Base-by-base conservation (phyloP, 129 eudicot species). In the Flaveria bidentis region DNA sequence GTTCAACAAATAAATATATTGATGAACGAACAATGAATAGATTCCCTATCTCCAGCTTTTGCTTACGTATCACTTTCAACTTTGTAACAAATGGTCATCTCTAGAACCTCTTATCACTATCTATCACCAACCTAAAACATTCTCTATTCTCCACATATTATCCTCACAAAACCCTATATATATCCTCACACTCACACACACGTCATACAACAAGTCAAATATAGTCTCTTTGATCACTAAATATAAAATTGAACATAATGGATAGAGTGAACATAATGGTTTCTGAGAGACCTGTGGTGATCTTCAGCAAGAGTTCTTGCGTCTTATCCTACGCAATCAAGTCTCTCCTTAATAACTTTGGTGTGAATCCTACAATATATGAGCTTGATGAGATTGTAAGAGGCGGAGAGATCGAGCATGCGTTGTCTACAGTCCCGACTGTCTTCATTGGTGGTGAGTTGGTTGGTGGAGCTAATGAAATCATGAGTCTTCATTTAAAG, bases 391-490 rank as follows among this genome's bases (percentile, higher is more conserved):
- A 92, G 71, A 82, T 89, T 13, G 44, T 76, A 0, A 76, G 84
- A 69, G 96, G 97, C 52, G 82, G 73, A 1, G 93, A 89, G 47
- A 80, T 92, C 49, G 97, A 92, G 81, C 85, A 80, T 28, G 96
- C 89, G 0, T 78, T 92, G 2, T 69, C 82, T 10, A 72, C 73
- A 74, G 86, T 87, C 26, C 97, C 97, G 0, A 83, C 88, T 6
- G 93, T 92, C 71, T 92, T 85, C 83, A 89, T 89, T 28, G 91
- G 96, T 28, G 96, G 95, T 8, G 83, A 92, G 77, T 68, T 87
- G 23, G 89, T 89, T 16, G 97, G 97, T 14, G 97, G 97, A 30
- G 82, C 87, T 2, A 89, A 84, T 73, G 97, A 92, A 55, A 73
- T 92, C 33, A 85, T 87, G 86, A 89, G 87, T 68, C 96, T 92